Evolutionary conservation across 306 rosid species (phyloP).

Genomic region (Cucumis sativus): Cucumber_9930_V3 NC_026656.2:1336001-1336500

Average conservation of each 20-base stretch:
- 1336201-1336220: conserved; percentile 5
- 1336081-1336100: not conserved
- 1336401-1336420: conserved; percentile 11
- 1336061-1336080: conserved; percentile 13
- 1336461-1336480: not conserved
- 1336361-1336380: conserved; percentile 1
- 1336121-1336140: conserved; percentile 6
- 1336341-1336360: conserved; percentile 4
- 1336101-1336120: conserved; percentile 7
- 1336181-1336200: conserved; percentile 4
- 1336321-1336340: not conserved
- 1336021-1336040: conserved; percentile 26
- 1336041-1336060: conserved; percentile 7
- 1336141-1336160: conserved; percentile 13
- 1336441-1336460: conserved; percentile 8
- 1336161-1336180: conserved; percentile 7
- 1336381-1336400: conserved; percentile 7
- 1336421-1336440: conserved; percentile 1
- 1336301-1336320: conserved; percentile 13
- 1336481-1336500: conserved; percentile 6
- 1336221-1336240: conserved; percentile 8
- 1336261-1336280: conserved; percentile 9
- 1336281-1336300: conserved; percentile 4
- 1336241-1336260: conserved; percentile 3
- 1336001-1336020: conserved; percentile 55